phyloP scores from a whole-genome alignment of 2,329 filamentous ascomycete species.

The Geoglossum cookeanum region DNA sequence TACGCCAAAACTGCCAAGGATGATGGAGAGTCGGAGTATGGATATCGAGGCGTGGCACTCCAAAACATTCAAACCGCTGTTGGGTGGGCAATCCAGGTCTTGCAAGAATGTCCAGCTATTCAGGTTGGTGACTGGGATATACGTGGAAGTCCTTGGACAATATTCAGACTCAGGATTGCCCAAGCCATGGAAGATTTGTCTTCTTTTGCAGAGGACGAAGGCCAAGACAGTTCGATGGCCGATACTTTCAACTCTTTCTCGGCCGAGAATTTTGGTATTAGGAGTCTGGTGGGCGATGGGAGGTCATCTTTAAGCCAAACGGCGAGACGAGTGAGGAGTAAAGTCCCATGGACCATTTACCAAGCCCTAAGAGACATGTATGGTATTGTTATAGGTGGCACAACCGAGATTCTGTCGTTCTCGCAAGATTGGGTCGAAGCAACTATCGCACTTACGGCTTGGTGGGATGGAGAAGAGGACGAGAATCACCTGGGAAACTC shows the following conservation, averaged over 20 bases:
- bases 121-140: conserved; percentile 60
- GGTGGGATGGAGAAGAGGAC: conserved; percentile 75
- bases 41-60: conserved; percentile 59
- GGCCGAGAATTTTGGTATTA: conserved; percentile 29
- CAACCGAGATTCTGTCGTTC: conserved; percentile 53
- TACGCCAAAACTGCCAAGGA: conserved; percentile 45
- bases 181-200: conserved; percentile 52
- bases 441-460: conserved; percentile 61
- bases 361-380: conserved; percentile 68
- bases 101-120: conserved; percentile 54
- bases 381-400: conserved; percentile 57
- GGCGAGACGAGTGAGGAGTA: conserved; percentile 28
- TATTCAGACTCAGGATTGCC: conserved; percentile 60
- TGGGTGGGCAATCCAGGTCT: conserved; percentile 44
- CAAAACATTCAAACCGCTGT: conserved; percentile 57
- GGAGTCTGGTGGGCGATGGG: conserved; percentile 46
- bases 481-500: not conserved
- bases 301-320: conserved; percentile 32
- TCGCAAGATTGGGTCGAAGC: conserved; percentile 89
- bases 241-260: conserved; percentile 26
- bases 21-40: conserved; percentile 39
- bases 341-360: conserved; percentile 79
- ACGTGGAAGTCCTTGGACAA: conserved; percentile 58
- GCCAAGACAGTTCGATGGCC: conserved; percentile 24
- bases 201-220: conserved; percentile 59